Evolutionary conservation across 192 early-diverging fungal species (phyloP), one percentile per base, ranked within the genome.

Genomic region (Physocladia obscura): DNA sequence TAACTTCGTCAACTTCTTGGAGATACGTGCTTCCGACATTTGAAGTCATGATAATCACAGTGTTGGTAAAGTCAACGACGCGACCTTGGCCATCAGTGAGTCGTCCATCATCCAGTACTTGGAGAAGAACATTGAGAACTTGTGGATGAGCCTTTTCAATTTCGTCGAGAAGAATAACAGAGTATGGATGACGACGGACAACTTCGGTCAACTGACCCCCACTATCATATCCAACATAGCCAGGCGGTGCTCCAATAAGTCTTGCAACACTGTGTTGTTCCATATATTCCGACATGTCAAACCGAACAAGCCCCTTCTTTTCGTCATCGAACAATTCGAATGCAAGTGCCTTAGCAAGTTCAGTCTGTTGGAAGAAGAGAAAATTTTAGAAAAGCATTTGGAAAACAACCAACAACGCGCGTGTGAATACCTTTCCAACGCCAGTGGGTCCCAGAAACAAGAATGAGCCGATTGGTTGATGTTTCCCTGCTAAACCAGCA

Each of bases 251-350:
- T 38, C 97, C 97, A 69, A 99, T 95, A 51, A 99, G 81, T 2
- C 95, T 87, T 37, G 93, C 81, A 1, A 97, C 93, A 4, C 91
- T 83, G 74, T 96, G 90, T 55, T 76, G 79, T 74, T 96, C 92
- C 93, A 95, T 95, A 79, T 94, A 99, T 79, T 99, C 97, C 40
- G 90, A 91, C 97, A 99, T 99, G 74, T 99, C 97, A n/a, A 99
- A 83, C 0, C 97, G 90, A 29, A 98, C 85, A 71, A 99, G 90
- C 57, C 88, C 89, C 74, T 94, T 95, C 74, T 98, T 93, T 67
- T 96, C 92, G 76, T 99, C 96, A 76, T 99, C 96, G 74, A 98
- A 98, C 32, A 99, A 86, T 74, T 96, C 92, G 52, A 86, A 87
- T 11, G 75, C 79, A 39, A 84, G 71, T 0, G 85, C 71, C 49